A percentile compares a stretch with the other conserved stretches of the same genome.
Conservation (phyloP, 2,329 filamentous ascomycete species). For the Apiospora malaysiana region DNA sequence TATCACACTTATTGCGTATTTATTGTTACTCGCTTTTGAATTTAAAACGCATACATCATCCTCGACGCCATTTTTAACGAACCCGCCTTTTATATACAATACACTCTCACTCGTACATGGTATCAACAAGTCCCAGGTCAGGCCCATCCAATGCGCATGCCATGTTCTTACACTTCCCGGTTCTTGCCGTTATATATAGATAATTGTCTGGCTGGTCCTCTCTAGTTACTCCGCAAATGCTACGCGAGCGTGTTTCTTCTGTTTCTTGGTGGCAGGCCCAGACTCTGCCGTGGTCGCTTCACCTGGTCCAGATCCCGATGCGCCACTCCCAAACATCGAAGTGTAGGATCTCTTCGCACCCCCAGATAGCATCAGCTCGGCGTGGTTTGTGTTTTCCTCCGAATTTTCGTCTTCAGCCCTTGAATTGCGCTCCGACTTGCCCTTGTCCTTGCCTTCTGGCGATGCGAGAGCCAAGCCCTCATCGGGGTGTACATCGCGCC, state of each 20-base stretch:
- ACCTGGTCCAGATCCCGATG: not conserved
- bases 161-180: not conserved
- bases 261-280: not conserved
- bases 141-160: not conserved
- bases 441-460: not conserved
- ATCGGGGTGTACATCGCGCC: slow-evolving; percentile 49
- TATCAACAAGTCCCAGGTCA: not conserved
- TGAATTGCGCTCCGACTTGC: not conserved
- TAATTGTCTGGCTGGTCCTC: not conserved
- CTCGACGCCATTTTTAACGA: no score
- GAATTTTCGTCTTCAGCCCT: not conserved
- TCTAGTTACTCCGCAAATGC: not conserved
- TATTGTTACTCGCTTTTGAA: no score
- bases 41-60: no score
- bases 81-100: not conserved
- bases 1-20: no score
- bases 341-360: not conserved
- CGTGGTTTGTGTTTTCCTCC: not conserved
- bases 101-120: not conserved
- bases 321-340: not conserved
- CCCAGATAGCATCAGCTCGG: not conserved
- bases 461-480: slow-evolving; percentile 47
- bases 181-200: not conserved
- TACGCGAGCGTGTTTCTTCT: not conserved
- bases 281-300: not conserved